Conservation (phyloP, 306 rosid genomes). For the Hippophae tibetana region DNA sequence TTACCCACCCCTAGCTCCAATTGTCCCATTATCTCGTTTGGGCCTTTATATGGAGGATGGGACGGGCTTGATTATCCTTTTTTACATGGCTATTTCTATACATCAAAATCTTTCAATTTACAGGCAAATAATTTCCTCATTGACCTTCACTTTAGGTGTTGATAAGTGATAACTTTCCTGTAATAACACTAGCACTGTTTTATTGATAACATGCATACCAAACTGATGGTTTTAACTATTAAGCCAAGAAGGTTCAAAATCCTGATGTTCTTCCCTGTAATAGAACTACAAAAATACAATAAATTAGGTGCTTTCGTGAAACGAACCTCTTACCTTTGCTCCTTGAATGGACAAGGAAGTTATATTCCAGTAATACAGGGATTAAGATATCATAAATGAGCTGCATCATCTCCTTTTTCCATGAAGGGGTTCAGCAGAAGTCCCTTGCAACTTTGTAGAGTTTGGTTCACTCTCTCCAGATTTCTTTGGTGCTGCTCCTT, state of each 20-base stretch:
- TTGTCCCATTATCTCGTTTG: no score
- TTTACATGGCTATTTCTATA: no score
- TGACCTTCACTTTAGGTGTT: no score
- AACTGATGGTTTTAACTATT: no score
- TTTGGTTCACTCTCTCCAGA: slow-evolving; percentile 29
- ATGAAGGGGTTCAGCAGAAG: slow-evolving; percentile 16
- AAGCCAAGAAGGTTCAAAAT: slow-evolving; percentile 8
- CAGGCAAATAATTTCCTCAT: no score
- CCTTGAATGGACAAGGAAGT: slow-evolving; percentile 4
- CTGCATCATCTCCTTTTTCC: slow-evolving; percentile 20
- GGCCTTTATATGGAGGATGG: no score
- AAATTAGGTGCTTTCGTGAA: not conserved
- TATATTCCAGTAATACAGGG: not conserved
- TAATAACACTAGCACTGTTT: no score
- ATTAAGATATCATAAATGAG: slow-evolving; percentile 1
- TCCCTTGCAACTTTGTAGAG: slow-evolving; percentile 20
- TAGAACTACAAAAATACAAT: not conserved
- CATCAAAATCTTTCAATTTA: no score
- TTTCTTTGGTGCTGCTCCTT: slow-evolving; percentile 38
- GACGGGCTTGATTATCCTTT: no score
- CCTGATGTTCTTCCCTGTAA: not conserved
- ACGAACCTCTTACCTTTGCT: not conserved
- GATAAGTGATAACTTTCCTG: no score
- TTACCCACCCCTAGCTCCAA: no score
- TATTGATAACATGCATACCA: no score